Conservation (phyloP, 495 filamentous ascomycete genomes). For the Hypoxylon cercidicola region DNA sequence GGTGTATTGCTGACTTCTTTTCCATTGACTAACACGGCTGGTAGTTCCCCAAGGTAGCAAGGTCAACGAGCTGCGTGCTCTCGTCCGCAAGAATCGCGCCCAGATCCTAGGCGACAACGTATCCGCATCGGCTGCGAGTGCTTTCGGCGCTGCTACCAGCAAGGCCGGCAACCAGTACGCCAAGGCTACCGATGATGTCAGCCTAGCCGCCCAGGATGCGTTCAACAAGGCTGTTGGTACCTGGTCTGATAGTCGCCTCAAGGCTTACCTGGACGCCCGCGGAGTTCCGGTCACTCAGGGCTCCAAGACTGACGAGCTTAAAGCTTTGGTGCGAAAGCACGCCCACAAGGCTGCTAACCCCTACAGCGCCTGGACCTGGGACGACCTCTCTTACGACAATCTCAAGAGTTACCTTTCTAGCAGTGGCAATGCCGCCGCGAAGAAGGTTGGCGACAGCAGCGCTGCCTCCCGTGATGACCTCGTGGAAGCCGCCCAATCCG, state of each 20-base stretch:
- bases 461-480: constrained; percentile 78
- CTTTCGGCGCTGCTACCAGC: constrained; percentile 82
- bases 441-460: constrained; percentile 72
- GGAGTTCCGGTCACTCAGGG: constrained; percentile 78
- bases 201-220: constrained; percentile 70
- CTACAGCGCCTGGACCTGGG: constrained; percentile 84
- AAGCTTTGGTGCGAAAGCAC: constrained; percentile 76
- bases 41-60: constrained; percentile 88
- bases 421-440: constrained; percentile 67
- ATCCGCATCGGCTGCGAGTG: constrained; percentile 68
- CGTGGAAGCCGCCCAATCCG: constrained; percentile 73
- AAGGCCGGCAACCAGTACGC: constrained; percentile 82
- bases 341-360: constrained; percentile 77
- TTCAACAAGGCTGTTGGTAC: constrained; percentile 70
- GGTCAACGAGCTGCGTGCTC: constrained; percentile 87
- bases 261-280: constrained; percentile 77
- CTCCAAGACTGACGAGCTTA: constrained; percentile 80
- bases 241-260: constrained; percentile 80
- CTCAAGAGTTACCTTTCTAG: constrained; percentile 75
- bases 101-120: constrained; percentile 75
- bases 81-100: constrained; percentile 89
- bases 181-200: constrained; percentile 76
- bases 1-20: too few species aligned
- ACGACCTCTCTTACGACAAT: constrained; percentile 82
- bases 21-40: constrained; percentile 63